Percentiles rank a stretch among this genome's conserved stretches.
These are phyloP conservation scores for Ceriops tagal DNA, from an alignment of 345 rosid species.

Conservation along the genomic window DNA sequence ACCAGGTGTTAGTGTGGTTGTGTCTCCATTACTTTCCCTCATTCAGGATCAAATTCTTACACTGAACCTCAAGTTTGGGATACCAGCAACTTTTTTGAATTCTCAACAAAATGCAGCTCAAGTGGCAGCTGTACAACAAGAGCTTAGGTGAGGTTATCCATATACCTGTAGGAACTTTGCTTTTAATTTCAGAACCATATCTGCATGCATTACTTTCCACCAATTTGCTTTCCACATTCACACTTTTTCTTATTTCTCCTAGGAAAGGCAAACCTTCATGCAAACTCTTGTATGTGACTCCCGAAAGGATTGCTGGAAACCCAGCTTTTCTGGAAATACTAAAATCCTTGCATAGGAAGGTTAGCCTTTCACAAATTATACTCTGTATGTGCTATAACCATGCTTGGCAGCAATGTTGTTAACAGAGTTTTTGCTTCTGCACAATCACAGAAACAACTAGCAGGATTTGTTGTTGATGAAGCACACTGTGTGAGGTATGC, in stretches of 20 bases:
- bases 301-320: conserved; percentile 83
- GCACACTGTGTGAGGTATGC: conserved; percentile 88
- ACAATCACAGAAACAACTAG: conserved; percentile 54
- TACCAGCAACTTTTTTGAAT: conserved; percentile 82
- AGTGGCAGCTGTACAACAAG: conserved; percentile 69
- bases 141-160: conserved; percentile 62
- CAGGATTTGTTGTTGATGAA: conserved; percentile 90
- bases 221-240: conserved; percentile 5
- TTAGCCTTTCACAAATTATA: conserved; percentile 11
- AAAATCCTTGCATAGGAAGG: conserved; percentile 66
- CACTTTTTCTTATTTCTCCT: conserved; percentile 17
- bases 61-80: conserved; percentile 66
- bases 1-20: conserved; percentile 79
- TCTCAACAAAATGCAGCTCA: conserved; percentile 85
- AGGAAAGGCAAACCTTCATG: conserved; percentile 77
- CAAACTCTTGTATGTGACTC: conserved; percentile 89
- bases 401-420: neutral
- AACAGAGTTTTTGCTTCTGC: conserved; percentile 4
- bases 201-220: neutral
- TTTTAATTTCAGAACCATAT: too few species aligned
- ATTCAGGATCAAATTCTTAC: conserved; percentile 92
- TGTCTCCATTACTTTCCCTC: conserved; percentile 80
- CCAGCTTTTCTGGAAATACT: conserved; percentile 53
- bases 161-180: too few species aligned
- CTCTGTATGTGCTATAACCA: neutral